A percentile compares a stretch with the other conserved stretches of the same genome.
Evolutionary conservation across 2,329 filamentous ascomycete species (phyloP).

Genomic region (Aspergillus japonicus): DNA sequence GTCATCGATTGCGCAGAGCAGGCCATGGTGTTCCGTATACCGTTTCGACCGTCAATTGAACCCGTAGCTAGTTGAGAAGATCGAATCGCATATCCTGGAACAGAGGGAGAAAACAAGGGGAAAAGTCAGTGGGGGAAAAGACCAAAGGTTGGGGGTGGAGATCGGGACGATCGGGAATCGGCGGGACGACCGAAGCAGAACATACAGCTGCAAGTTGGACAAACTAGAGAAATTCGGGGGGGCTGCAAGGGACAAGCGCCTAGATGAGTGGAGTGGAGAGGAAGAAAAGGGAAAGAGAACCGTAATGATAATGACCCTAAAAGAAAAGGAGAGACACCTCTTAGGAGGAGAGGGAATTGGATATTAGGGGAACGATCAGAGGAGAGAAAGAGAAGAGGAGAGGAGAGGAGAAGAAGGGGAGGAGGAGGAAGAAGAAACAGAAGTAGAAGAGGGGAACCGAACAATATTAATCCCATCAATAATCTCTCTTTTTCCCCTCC

Average conservation of each 20-base stretch:
- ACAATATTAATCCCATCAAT: not conserved
- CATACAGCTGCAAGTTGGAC: slow-evolving; percentile 2
- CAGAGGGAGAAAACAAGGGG: not conserved
- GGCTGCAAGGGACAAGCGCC: slow-evolving; percentile 4
- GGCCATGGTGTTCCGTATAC: slow-evolving; percentile 30
- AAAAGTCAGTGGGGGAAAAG: slow-evolving; percentile 1
- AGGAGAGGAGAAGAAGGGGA: not conserved
- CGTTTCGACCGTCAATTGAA: slow-evolving; percentile 2
- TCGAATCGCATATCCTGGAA: slow-evolving; percentile 18
- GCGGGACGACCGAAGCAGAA: slow-evolving; percentile 5
- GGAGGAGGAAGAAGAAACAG: not conserved
- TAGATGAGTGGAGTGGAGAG: slow-evolving; percentile 4
- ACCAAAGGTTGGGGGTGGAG: slow-evolving; percentile 6
- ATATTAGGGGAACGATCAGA: not conserved
- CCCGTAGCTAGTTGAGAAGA: slow-evolving; percentile 3
- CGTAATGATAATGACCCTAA: not conserved
- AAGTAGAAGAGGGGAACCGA: not conserved
- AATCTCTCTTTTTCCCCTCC: not conserved
- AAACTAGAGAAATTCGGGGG: slow-evolving; percentile 1
- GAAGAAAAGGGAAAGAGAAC: slow-evolving; percentile 3
- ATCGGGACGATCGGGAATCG: slow-evolving; percentile 7
- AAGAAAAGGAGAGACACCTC: not conserved
- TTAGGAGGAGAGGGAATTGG: slow-evolving; percentile 8
- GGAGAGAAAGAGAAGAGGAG: slow-evolving; percentile 1
- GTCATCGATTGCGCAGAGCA: slow-evolving; percentile 42